A percentile compares a stretch with the other conserved stretches of the same genome.
Conservation (phyloP, 2,329 filamentous ascomycete genomes). For the Aspergillus sp. region DNA sequence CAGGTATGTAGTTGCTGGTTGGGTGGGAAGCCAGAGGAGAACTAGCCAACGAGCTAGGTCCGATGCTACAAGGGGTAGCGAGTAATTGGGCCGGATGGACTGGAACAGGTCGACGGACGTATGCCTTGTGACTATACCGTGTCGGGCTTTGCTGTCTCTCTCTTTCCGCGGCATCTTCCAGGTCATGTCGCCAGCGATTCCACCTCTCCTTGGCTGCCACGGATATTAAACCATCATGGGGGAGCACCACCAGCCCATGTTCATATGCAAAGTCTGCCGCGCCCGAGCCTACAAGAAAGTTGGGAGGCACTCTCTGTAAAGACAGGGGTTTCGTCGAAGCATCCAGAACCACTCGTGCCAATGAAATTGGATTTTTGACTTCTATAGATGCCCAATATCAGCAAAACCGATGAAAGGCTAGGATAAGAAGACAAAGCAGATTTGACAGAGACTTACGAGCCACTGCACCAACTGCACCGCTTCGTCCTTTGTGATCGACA, state of each 20-base stretch:
- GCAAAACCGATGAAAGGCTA: not conserved
- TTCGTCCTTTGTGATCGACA: constrained; percentile 84
- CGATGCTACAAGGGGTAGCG: constrained; percentile 11
- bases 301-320: constrained; percentile 83
- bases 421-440: not conserved
- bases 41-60: not conserved
- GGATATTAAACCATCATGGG: constrained; percentile 74
- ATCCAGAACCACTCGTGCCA: constrained; percentile 80
- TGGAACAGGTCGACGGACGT: constrained; percentile 17
- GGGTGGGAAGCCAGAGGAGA: not conserved
- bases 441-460: constrained; percentile 60
- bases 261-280: constrained; percentile 82
- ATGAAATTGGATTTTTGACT: constrained; percentile 84
- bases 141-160: constrained; percentile 22
- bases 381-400: constrained; percentile 13
- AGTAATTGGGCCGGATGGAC: constrained; percentile 17
- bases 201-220: constrained; percentile 74
- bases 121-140: constrained; percentile 15
- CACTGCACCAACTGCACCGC: constrained; percentile 88
- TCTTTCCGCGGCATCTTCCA: constrained; percentile 57
- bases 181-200: constrained; percentile 68
- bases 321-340: constrained; percentile 71
- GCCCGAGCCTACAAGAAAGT: constrained; percentile 80
- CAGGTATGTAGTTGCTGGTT: not conserved
- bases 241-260: constrained; percentile 67